These are phyloP conservation scores for Pseudocercospora fuligena DNA, from an alignment of 2,329 filamentous ascomycete species.

Conservation along the genomic window DNA sequence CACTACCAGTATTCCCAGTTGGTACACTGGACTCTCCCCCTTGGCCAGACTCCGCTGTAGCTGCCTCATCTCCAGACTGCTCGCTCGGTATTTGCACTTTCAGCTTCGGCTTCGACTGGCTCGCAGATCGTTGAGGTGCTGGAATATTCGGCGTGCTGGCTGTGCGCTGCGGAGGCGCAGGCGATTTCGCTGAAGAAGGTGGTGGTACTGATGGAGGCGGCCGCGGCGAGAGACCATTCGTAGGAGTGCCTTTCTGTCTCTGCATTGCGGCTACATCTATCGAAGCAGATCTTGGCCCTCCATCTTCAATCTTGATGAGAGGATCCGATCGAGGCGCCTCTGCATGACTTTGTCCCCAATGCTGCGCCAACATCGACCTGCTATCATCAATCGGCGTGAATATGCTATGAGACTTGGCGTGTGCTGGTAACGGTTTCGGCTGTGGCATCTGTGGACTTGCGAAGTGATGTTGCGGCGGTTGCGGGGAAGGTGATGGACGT, in stretches of 20 bases:
- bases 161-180: constrained; percentile 54
- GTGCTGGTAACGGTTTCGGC: constrained; percentile 65
- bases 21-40: constrained; percentile 56
- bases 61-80: constrained; percentile 73
- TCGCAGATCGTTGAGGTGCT: constrained; percentile 76
- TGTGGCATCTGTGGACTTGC: constrained; percentile 61
- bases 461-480: constrained; percentile 57
- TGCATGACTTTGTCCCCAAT: constrained; percentile 64
- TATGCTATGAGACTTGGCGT: constrained; percentile 81
- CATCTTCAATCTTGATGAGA: constrained; percentile 48
- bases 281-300: constrained; percentile 63
- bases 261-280: constrained; percentile 65
- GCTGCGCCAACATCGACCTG: constrained; percentile 83
- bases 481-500: constrained; percentile 51
- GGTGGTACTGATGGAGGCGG: constrained; percentile 49
- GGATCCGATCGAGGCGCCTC: constrained; percentile 52
- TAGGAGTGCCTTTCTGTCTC: constrained; percentile 47
- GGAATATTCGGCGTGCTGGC: constrained; percentile 66
- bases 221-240: constrained; percentile 59
- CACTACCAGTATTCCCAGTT: constrained; percentile 33
- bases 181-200: constrained; percentile 37
- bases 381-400: constrained; percentile 97
- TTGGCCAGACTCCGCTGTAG: constrained; percentile 71
- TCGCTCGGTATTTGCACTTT: constrained; percentile 96
- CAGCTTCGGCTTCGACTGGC: constrained; percentile 74